Evolutionary conservation across 768 basidiomycete species (phyloP), one percentile per base, ranked within the genome.

Genomic region (Leccinellum albellum): DNA sequence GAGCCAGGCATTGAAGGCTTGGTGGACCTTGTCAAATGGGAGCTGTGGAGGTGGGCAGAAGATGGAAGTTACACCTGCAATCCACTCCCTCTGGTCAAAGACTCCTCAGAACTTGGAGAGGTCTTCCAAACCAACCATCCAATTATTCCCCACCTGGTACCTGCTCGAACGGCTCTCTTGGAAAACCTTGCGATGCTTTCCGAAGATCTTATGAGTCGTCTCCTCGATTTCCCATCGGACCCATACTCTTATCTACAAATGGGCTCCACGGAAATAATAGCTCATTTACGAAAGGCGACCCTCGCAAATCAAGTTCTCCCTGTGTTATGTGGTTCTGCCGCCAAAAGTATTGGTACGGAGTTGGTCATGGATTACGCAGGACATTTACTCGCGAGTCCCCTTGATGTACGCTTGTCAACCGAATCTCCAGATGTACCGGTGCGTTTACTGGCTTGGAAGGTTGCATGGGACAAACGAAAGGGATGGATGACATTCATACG

Each of bases 401-500:
- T 85, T 17, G 92, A 94, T 61, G 78, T 89, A 10, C 68, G 71
- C 28, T 76, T 80, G 51, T 76, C 79, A 44, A 63, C 62, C 14
- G 81, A 82, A 60, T 67, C 66, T 17, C 62, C 70, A 23, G 81
- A 81, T 53, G 67, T 79, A 0, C 82, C 85, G 1, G 65, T 89
- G 23, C 83, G 81, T 33, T 70, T 87, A 60, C 76, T 94, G 26
- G 92, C 89, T 3, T 94, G 93, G 92, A 94, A 94, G 68, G 92
- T 94, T 21, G 79, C 76, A 29, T 93, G 91, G 91, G 91, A 94
- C 65, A 85, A 84, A 56, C 82, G 75, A 55, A 81, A 80, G 63
- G 92, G 92, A 23, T 94, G 92, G 92, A 92, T 94, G 91, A 94
- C 92, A 2, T 94, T 92, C 67, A 87, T 94, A 37, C 79, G 92